Evolutionary conservation across 495 filamentous ascomycete species (phyloP), one percentile per base, ranked within the genome.

Genomic region (Lasiosphaeria miniovina): DNA sequence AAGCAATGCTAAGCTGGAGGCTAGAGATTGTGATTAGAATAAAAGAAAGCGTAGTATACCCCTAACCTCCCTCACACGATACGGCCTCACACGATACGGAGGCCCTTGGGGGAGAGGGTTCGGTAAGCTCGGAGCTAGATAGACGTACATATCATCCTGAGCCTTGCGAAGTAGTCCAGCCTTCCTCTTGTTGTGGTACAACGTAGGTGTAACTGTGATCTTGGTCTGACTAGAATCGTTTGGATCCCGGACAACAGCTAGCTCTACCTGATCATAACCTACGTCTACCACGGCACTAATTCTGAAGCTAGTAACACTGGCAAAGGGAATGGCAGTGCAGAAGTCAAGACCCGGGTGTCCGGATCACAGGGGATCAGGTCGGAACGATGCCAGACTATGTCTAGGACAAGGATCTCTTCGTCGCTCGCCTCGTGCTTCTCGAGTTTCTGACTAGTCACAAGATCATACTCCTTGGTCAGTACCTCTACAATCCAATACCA

Each of bases 201-300:
- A 46, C 4, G 43, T 46, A 46, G 43, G 43, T 14, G 43, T 46
- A 46, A 46, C 43, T 46, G 15, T 46, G 12, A 46, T 46, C 43
- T 46, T 46, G 43, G 43, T 46, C 12, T 46, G 43, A 46, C 43
- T n/a, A 5, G 43, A n/a, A 46, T 46, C 43, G 6, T 46, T 46
- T 46, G 4, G 43, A 46, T 46, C 43, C 43, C 11, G 4, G 43
- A 46, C 43, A 46, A 46, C 43, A 46, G 43, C 43, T 14, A 46
- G 43, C 43, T 46, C 43, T 46, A 46, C 43, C 43, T 46, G 43
- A 46, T 46, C 43, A 46, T 46, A 46, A 5, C 43, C 43, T 46
- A 46, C 43, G 12, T 46, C 43, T 46, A 46, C 43, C 8, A 46
- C 43, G 11, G 43, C 3, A 46, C 43, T 5, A 46, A 46, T 46